These are phyloP conservation scores for Guyanaporus albipodus DNA, from an alignment of 768 basidiomycete species.

Conservation along the genomic window DNA sequence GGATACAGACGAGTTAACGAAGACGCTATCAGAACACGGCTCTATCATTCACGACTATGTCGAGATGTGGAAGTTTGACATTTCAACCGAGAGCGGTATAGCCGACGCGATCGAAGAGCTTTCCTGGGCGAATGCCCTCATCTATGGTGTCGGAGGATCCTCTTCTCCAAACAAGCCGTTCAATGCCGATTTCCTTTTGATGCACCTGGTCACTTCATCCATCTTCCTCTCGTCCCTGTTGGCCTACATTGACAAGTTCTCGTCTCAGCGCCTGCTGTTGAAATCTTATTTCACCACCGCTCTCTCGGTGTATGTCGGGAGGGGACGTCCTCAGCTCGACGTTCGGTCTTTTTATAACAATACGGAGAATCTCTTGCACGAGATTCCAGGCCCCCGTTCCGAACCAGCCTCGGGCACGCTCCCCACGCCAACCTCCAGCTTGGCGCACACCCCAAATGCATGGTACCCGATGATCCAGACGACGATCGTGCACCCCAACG, in stretches of 20 bases:
- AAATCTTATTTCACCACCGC: slow-evolving; percentile 27
- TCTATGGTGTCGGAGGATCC: slow-evolving; percentile 61
- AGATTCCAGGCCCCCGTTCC: slow-evolving; percentile 16
- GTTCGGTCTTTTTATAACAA: slow-evolving; percentile 29
- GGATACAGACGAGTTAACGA: slow-evolving; percentile 26
- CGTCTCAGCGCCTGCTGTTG: slow-evolving; percentile 27
- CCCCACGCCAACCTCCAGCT: slow-evolving; percentile 30
- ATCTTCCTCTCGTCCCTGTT: slow-evolving; percentile 55
- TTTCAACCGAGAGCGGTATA: slow-evolving; percentile 34
- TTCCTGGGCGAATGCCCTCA: slow-evolving; percentile 48
- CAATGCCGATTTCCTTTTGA: slow-evolving; percentile 64
- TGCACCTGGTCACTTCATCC: slow-evolving; percentile 68
- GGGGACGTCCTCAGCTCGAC: slow-evolving; percentile 33
- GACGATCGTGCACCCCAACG: slow-evolving; percentile 53
- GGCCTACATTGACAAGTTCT: slow-evolving; percentile 30
- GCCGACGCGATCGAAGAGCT: slow-evolving; percentile 60
- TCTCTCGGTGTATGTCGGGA: slow-evolving; percentile 30
- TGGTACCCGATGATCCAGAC: slow-evolving; percentile 57
- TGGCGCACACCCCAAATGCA: slow-evolving; percentile 43
- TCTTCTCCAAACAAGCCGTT: slow-evolving; percentile 43
- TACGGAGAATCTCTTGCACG: slow-evolving; percentile 35
- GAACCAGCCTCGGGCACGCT: slow-evolving; percentile 28
- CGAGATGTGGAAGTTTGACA: slow-evolving; percentile 43
- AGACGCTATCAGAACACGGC: slow-evolving; percentile 31
- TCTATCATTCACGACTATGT: slow-evolving; percentile 40